Evolutionary conservation across 1,284 basidiomycete species (phyloP).

Genomic region (Fomitopsis pinicola): DNA sequence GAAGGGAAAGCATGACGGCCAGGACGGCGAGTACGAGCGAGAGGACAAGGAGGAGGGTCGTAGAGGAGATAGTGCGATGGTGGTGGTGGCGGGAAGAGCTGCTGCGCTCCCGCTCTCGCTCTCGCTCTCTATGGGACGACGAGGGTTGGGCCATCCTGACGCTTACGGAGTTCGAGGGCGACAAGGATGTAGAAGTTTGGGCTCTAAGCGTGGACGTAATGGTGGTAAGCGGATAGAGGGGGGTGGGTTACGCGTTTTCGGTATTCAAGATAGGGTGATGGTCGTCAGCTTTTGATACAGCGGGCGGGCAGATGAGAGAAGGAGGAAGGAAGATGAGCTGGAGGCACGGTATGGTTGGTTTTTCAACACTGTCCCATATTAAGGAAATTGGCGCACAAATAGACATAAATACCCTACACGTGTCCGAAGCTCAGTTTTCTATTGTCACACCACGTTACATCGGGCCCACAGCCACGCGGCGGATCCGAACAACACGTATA

Average conservation of each 20-base stretch:
- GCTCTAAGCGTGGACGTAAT: constrained; percentile 66
- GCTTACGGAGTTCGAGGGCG: constrained; percentile 67
- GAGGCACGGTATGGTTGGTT: constrained; percentile 13
- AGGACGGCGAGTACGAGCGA: constrained; percentile 79
- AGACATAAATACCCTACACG: constrained; percentile 23
- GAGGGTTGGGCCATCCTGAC: constrained; percentile 84
- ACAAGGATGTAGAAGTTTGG: constrained; percentile 63
- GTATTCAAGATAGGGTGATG: constrained; percentile 9
- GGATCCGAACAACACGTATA: no score
- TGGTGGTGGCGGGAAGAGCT: constrained; percentile 65
- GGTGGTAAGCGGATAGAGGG: constrained; percentile 25
- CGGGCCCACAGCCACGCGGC: background rate
- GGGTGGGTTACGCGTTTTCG: constrained; percentile 17
- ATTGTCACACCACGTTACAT: background rate
- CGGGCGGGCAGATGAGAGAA: constrained; percentile 16
- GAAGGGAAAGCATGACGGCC: constrained; percentile 81
- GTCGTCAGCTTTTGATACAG: constrained; percentile 15
- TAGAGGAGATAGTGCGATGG: constrained; percentile 82
- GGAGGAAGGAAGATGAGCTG: constrained; percentile 9
- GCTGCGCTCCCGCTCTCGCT: constrained; percentile 49
- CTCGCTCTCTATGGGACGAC: constrained; percentile 68
- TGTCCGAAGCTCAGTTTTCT: constrained; percentile 10
- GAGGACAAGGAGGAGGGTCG: constrained; percentile 76
- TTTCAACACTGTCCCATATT: constrained; percentile 23
- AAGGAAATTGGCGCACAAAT: constrained; percentile 16